phyloP scores from a whole-genome alignment of 176 grass and related monocot genomes.

The Bromus sterilis region DNA sequence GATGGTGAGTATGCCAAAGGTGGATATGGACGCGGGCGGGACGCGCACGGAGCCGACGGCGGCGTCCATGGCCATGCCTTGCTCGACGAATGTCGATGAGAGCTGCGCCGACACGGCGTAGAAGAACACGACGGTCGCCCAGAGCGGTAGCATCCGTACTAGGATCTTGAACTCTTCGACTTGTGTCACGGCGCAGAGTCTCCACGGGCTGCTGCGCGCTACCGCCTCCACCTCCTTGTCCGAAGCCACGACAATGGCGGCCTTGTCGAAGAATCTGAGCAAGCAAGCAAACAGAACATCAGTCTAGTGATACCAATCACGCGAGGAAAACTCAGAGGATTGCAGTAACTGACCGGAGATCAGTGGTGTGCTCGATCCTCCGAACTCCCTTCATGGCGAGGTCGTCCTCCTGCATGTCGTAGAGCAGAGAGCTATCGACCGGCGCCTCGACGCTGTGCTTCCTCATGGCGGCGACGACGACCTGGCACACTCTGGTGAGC shows the following conservation, averaged over 20 bases:
- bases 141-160: slow-evolving; percentile 15
- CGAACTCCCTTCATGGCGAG: not conserved
- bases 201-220: not conserved
- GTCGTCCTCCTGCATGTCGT: not conserved
- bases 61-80: slow-evolving; percentile 8
- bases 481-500: slow-evolving; percentile 10
- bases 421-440: not conserved
- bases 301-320: too few species aligned
- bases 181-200: slow-evolving; percentile 7
- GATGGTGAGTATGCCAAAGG: not conserved
- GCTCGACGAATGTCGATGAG: slow-evolving; percentile 19
- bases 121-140: slow-evolving; percentile 10
- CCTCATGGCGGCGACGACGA: not conserved
- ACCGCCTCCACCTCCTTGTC: not conserved
- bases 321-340: not conserved
- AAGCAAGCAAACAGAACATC: not conserved
- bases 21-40: slow-evolving; percentile 1
- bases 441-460: not conserved
- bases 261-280: slow-evolving; percentile 28
- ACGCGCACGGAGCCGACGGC: not conserved
- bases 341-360: not conserved
- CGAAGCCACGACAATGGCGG: not conserved
- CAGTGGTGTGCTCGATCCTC: not conserved
- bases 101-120: not conserved
- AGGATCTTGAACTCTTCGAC: slow-evolving; percentile 30